A percentile compares a stretch with the other conserved stretches of the same genome.
These are phyloP conservation scores for Septoria linicola DNA, from an alignment of 2,329 filamentous ascomycete genomes.

Conservation along the genomic window DNA sequence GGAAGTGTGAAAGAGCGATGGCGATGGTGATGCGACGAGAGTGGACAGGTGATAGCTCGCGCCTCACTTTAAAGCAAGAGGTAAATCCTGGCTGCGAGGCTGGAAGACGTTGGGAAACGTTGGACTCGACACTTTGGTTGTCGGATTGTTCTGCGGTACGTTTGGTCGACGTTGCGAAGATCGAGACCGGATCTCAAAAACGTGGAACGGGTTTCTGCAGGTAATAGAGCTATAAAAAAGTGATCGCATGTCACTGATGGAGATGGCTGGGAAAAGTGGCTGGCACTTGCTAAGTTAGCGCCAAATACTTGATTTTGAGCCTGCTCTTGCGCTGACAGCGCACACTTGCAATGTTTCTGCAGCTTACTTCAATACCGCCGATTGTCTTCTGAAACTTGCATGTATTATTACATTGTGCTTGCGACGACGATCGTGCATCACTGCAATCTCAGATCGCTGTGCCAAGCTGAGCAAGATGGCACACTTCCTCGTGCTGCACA, in stretches of 20 bases:
- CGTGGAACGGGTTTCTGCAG: not conserved
- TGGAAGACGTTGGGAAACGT: not conserved
- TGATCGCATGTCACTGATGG: not conserved
- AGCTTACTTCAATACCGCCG: too few species aligned
- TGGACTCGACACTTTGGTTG: not conserved
- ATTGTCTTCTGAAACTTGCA: too few species aligned
- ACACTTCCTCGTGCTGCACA: too few species aligned
- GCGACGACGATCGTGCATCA: too few species aligned
- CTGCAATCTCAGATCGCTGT: too few species aligned
- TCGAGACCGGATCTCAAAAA: slow-evolving; percentile 1
- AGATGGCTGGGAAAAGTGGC: not conserved
- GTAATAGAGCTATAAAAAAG: too few species aligned
- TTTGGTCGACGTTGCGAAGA: not conserved
- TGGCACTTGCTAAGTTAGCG: not conserved
- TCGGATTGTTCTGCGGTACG: not conserved
- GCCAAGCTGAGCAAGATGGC: too few species aligned
- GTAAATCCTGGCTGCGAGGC: not conserved
- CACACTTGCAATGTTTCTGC: too few species aligned
- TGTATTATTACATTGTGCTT: too few species aligned
- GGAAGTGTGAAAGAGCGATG: not conserved
- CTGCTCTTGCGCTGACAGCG: too few species aligned
- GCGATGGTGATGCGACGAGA: not conserved
- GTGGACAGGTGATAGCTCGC: slow-evolving; percentile 5
- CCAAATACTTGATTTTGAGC: too few species aligned
- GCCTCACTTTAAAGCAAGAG: slow-evolving; percentile 4